These are phyloP conservation scores for Fusarium sp. DNA, from an alignment of 2,329 filamentous ascomycete species.

Conservation along the genomic window DNA sequence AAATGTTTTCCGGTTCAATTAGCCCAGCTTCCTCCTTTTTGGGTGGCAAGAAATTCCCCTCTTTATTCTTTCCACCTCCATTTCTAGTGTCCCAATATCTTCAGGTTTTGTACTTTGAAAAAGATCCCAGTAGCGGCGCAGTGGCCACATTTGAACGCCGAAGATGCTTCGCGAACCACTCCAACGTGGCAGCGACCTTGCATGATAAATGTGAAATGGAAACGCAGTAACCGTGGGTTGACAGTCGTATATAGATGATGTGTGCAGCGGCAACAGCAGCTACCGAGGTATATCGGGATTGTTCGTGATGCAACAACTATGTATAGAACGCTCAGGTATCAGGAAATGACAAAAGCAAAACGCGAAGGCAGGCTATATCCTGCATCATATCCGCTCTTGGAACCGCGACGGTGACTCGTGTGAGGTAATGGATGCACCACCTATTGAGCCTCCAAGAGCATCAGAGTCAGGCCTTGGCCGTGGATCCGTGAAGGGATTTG, in stretches of 20 bases:
- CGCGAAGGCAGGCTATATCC: conserved; percentile 2
- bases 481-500: conserved; percentile 62
- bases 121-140: conserved; percentile 41
- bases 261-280: conserved; percentile 11
- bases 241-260: conserved; percentile 24
- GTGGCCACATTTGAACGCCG: conserved; percentile 48
- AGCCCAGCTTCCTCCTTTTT: conserved; percentile 33
- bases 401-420: conserved; percentile 45
- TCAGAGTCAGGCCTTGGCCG: conserved; percentile 47
- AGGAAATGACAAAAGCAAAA: conserved; percentile 29
- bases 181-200: conserved; percentile 23
- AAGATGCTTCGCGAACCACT: conserved; percentile 45
- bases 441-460: conserved; percentile 43
- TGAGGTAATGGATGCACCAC: conserved; percentile 46
- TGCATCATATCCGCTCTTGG: conserved; percentile 49
- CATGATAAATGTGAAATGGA: conserved; percentile 22
- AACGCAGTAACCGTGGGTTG: conserved; percentile 27
- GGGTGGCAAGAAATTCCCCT: conserved; percentile 10
- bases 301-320: conserved; percentile 45
- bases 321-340: conserved; percentile 48
- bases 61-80: conserved; percentile 30
- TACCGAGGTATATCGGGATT: conserved; percentile 27
- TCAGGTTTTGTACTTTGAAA: conserved; percentile 39
- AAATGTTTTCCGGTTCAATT: conserved; percentile 32
- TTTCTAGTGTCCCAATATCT: conserved; percentile 29